These are phyloP conservation scores for Colletotrichum liriopes DNA, from an alignment of 2,329 filamentous ascomycete species.

Conservation along the genomic window DNA sequence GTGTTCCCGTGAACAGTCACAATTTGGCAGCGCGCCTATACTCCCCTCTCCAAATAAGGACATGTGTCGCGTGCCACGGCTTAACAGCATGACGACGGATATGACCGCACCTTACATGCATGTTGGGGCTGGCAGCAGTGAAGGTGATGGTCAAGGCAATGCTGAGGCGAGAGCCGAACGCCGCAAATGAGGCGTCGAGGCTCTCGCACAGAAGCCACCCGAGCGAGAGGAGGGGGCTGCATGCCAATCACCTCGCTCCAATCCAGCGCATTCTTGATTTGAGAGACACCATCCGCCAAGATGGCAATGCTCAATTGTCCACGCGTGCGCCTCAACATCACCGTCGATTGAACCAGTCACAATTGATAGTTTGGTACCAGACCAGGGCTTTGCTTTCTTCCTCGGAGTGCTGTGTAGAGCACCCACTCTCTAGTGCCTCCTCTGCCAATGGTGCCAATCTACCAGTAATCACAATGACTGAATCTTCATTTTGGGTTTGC, in stretches of 20 bases:
- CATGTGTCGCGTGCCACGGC: conserved; percentile 31
- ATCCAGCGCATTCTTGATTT: neutral
- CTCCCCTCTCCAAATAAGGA: neutral
- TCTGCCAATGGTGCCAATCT: neutral
- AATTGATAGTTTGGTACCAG: neutral
- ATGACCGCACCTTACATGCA: conserved; percentile 20
- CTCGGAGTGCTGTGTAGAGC: neutral
- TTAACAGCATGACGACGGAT: conserved; percentile 32
- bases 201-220: neutral
- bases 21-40: neutral
- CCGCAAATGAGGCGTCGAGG: conserved; percentile 21
- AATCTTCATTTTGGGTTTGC: conserved; percentile 1
- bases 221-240: neutral
- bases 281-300: neutral
- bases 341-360: neutral
- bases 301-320: neutral
- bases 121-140: neutral
- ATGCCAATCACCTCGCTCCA: neutral
- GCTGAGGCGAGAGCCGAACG: conserved; percentile 5
- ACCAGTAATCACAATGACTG: no score
- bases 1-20: neutral
- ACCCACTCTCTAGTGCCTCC: neutral
- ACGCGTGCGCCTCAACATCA: neutral
- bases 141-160: neutral
- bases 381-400: no score